Percentiles rank a stretch among this genome's conserved stretches.
Evolutionary conservation across 2,329 filamentous ascomycete genomes (phyloP).

Genomic region (Calcarisporium arbuscula): DNA sequence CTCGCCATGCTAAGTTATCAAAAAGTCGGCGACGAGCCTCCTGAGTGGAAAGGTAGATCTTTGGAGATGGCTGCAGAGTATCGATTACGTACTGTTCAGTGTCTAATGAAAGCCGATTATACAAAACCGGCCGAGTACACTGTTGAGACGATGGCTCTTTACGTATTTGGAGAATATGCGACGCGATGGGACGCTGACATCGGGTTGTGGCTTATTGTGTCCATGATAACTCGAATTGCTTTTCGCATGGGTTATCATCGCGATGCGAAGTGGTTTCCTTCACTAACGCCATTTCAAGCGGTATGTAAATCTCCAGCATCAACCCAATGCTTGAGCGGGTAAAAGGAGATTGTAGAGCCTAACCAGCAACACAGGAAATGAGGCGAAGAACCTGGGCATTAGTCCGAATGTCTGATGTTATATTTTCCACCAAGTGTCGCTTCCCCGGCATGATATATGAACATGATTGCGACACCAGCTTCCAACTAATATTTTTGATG

Average conservation of each 20-base stretch:
- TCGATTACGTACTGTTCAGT: conserved; percentile 68
- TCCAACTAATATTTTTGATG: conserved; percentile 74
- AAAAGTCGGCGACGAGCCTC: conserved; percentile 72
- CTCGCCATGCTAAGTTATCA: conserved; percentile 74
- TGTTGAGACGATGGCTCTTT: conserved; percentile 71
- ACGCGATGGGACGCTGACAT: conserved; percentile 68
- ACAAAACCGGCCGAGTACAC: conserved; percentile 69
- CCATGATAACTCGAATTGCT: conserved; percentile 49
- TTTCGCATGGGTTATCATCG: conserved; percentile 72
- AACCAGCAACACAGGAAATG: conserved; percentile 53
- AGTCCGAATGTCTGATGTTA: conserved; percentile 65
- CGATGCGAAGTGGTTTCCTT: conserved; percentile 68
- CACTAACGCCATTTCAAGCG: conserved; percentile 65
- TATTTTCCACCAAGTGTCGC: conserved; percentile 74
- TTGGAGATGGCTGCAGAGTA: conserved; percentile 58
- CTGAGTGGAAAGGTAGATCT: conserved; percentile 65
- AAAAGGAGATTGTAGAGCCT: not conserved
- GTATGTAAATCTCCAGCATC: conserved; percentile 31
- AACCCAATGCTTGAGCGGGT: not conserved
- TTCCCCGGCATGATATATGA: conserved; percentile 64
- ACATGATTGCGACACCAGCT: conserved; percentile 70
- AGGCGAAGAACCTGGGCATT: conserved; percentile 62
- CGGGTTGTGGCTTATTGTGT: conserved; percentile 54
- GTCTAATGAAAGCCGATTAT: conserved; percentile 69
- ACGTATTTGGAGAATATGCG: conserved; percentile 69